Evolutionary conservation across 768 basidiomycete genomes (phyloP).

Genomic region (Rhizopogon roseolus): DNA sequence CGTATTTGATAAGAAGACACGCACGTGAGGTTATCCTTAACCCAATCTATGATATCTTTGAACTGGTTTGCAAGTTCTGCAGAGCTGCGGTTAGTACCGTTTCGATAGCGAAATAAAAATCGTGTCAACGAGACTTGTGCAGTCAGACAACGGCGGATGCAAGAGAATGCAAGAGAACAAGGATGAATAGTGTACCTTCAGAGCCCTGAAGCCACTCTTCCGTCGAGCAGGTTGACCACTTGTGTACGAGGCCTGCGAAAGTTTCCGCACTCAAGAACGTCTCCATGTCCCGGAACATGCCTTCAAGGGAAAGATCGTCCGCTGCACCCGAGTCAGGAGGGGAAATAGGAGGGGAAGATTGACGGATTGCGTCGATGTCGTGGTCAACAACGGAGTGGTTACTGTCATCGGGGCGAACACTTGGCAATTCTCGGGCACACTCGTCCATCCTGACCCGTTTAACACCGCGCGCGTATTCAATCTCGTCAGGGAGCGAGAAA

Average conservation of each 20-base stretch:
- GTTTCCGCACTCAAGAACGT: constrained; percentile 17
- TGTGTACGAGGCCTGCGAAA: constrained; percentile 17
- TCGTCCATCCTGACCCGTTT: not conserved
- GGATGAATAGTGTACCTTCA: constrained; percentile 17
- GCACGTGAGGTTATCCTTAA: constrained; percentile 25
- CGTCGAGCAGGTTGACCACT: constrained; percentile 22
- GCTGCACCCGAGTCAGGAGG: not conserved
- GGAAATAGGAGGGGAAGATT: not conserved
- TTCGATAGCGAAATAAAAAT: constrained; percentile 8
- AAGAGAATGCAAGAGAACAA: not conserved
- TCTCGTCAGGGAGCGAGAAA: not conserved
- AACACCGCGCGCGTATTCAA: not conserved
- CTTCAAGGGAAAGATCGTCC: constrained; percentile 7
- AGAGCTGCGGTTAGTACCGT: not conserved
- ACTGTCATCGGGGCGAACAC: not conserved
- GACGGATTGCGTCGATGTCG: not conserved
- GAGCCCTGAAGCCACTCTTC: constrained; percentile 27
- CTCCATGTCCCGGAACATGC: constrained; percentile 15
- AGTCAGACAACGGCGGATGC: constrained; percentile 13
- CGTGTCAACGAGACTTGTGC: constrained; percentile 14
- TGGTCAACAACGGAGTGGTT: not conserved
- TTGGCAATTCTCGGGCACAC: not conserved
- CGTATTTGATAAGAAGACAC: constrained; percentile 3
- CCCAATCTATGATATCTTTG: constrained; percentile 7
- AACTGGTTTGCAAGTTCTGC: constrained; percentile 2